A percentile compares a stretch with the other conserved stretches of the same genome.
These are phyloP conservation scores for Tylopilus rubrobrunneus DNA, from an alignment of 768 basidiomycete species.

Conservation along the genomic window DNA sequence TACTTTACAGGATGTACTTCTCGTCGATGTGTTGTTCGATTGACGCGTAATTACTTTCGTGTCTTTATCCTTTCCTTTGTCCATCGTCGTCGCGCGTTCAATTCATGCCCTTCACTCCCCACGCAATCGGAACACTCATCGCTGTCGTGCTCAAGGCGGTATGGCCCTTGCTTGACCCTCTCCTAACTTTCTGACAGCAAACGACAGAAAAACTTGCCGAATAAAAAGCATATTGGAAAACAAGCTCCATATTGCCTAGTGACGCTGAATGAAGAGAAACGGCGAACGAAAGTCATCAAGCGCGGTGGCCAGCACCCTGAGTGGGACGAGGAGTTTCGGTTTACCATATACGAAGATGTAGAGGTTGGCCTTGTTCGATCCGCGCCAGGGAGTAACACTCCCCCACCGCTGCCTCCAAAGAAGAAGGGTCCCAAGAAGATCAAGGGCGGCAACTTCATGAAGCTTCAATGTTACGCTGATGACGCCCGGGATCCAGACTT, in stretches of 20 bases:
- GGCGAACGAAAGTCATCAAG: constrained; percentile 89
- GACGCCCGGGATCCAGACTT: constrained; percentile 93
- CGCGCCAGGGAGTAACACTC: constrained; percentile 40
- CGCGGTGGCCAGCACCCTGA: constrained; percentile 97
- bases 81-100: constrained; percentile 1
- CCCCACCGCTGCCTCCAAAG: constrained; percentile 72
- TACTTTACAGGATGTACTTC: background rate
- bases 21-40: constrained; percentile 14
- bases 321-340: constrained; percentile 98
- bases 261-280: constrained; percentile 74
- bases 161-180: constrained; percentile 33
- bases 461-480: constrained; percentile 88
- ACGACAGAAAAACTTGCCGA: constrained; percentile 77
- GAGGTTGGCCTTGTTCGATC: constrained; percentile 48
- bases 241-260: constrained; percentile 95
- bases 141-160: constrained; percentile 94
- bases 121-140: constrained; percentile 89
- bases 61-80: constrained; percentile 3
- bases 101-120: constrained; percentile 56
- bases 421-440: constrained; percentile 48
- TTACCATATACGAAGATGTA: constrained; percentile 78
- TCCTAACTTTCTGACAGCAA: constrained; percentile 18
- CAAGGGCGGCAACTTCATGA: constrained; percentile 72
- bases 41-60: constrained; percentile 12
- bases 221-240: constrained; percentile 91